A percentile compares a stretch with the other conserved stretches of the same genome.
phyloP scores from a whole-genome alignment of 2,329 filamentous ascomycete genomes.

The Rosellinia necatrix region DNA sequence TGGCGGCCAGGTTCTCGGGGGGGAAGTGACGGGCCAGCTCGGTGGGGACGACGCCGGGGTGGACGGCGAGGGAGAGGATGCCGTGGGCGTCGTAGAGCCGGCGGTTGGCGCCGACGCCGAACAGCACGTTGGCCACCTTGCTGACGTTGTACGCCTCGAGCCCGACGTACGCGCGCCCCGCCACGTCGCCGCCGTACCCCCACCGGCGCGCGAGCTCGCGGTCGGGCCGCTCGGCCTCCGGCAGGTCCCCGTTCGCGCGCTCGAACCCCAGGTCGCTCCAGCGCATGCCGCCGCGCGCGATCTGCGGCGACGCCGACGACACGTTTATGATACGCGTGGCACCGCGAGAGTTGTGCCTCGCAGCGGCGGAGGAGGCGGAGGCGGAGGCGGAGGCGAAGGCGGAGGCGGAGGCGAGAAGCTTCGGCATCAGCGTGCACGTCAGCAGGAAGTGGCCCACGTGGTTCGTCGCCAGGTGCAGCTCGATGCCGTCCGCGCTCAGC shows the following conservation, averaged over 20 bases:
- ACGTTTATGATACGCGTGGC: constrained; percentile 48
- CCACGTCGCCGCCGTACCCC: constrained; percentile 32
- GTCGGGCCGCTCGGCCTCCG: constrained; percentile 39
- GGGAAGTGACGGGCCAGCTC: constrained; percentile 38
- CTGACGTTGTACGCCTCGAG: constrained; percentile 42
- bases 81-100: constrained; percentile 42
- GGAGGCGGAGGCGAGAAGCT: constrained; percentile 45
- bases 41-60: constrained; percentile 43
- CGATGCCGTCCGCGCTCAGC: constrained; percentile 47
- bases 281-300: constrained; percentile 37
- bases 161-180: constrained; percentile 39
- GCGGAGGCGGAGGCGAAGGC: no score
- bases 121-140: constrained; percentile 45
- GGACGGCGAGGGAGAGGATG: constrained; percentile 39
- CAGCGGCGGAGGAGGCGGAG: no score
- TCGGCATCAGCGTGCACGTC: constrained; percentile 50
- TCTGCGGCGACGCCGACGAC: constrained; percentile 37
- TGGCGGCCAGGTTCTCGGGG: constrained; percentile 15
- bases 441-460: constrained; percentile 54
- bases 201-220: constrained; percentile 32
- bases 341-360: constrained; percentile 30
- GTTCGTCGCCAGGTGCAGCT: constrained; percentile 51
- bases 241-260: constrained; percentile 41
- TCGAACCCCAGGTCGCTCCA: constrained; percentile 46
- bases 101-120: constrained; percentile 35